Percentiles rank a stretch among this genome's conserved stretches.
Evolutionary conservation across 2,329 filamentous ascomycete species (phyloP).

Genomic region (Allantophomopsis lycopodina): DNA sequence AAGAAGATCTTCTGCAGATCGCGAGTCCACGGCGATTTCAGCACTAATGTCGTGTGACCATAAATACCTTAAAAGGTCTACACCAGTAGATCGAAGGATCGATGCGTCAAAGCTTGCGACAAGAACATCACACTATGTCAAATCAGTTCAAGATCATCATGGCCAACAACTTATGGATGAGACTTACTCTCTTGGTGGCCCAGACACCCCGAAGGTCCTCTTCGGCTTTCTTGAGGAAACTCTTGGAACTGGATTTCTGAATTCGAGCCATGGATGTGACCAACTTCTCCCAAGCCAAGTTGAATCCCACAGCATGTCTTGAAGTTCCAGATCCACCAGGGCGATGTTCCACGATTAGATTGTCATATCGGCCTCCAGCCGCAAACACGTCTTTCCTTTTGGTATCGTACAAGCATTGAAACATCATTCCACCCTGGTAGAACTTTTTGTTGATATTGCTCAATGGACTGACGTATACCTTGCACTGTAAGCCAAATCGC

Average conservation of each 20-base stretch:
- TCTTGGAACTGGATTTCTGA: conserved; percentile 34
- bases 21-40: conserved; percentile 70
- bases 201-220: conserved; percentile 48
- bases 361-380: conserved; percentile 87
- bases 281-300: conserved; percentile 75
- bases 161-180: background rate
- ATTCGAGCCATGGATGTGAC: conserved; percentile 42
- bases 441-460: conserved; percentile 86
- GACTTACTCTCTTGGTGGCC: conserved; percentile 45
- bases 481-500: conserved; percentile 59
- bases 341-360: conserved; percentile 70
- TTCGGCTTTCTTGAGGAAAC: conserved; percentile 56
- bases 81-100: conserved; percentile 59
- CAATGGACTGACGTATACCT: conserved; percentile 74
- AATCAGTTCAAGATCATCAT: conserved; percentile 6
- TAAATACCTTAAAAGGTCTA: conserved; percentile 64
- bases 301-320: conserved; percentile 82
- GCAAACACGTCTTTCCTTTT: conserved; percentile 80
- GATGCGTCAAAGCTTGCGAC: conserved; percentile 76
- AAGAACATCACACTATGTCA: conserved; percentile 64
- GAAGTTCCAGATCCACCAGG: conserved; percentile 50
- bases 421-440: conserved; percentile 73
- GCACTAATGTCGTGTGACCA: conserved; percentile 80
- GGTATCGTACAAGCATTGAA: conserved; percentile 80
- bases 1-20: conserved; percentile 67